Conservation (phyloP, 2,329 filamentous ascomycete genomes). For the Colletotrichum euphorbiae region DNA sequence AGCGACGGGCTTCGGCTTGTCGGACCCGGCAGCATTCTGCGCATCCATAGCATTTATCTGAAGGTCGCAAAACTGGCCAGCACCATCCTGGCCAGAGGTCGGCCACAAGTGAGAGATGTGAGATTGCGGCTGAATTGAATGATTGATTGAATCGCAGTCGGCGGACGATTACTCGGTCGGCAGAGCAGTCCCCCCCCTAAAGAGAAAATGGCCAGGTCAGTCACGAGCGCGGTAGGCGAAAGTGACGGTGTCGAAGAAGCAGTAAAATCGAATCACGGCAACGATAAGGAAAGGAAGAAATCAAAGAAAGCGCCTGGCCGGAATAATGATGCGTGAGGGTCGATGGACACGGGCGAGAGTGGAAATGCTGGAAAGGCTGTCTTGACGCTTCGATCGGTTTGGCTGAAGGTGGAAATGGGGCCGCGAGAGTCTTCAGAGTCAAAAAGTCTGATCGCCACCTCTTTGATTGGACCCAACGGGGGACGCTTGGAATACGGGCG, state of each 20-base stretch:
- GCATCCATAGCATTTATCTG: conserved; percentile 76
- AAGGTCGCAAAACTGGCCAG: conserved; percentile 60
- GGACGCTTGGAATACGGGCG: conserved; percentile 26
- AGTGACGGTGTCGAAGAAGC: background rate
- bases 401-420: conserved; percentile 38
- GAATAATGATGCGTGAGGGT: conserved; percentile 29
- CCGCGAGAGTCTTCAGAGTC: conserved; percentile 41
- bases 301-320: conserved; percentile 40
- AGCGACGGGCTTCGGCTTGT: conserved; percentile 69
- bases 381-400: conserved; percentile 35
- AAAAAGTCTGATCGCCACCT: conserved; percentile 51
- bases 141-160: conserved; percentile 20
- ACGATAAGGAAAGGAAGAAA: conserved; percentile 29
- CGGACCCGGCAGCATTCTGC: conserved; percentile 74
- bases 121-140: conserved; percentile 32
- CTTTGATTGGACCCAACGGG: conserved; percentile 49
- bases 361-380: conserved; percentile 35
- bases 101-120: conserved; percentile 47
- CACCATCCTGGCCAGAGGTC: conserved; percentile 68
- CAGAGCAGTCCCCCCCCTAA: conserved; percentile 29
- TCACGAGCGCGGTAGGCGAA: conserved; percentile 28
- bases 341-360: conserved; percentile 32
- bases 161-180: conserved; percentile 26
- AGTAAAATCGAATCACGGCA: conserved; percentile 25
- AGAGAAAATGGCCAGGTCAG: conserved; percentile 37